Percentiles rank a stretch among this genome's conserved stretches.
These are phyloP conservation scores for Heliosperma pusillum DNA, from an alignment of 148 eudicot species.

Conservation along the genomic window DNA sequence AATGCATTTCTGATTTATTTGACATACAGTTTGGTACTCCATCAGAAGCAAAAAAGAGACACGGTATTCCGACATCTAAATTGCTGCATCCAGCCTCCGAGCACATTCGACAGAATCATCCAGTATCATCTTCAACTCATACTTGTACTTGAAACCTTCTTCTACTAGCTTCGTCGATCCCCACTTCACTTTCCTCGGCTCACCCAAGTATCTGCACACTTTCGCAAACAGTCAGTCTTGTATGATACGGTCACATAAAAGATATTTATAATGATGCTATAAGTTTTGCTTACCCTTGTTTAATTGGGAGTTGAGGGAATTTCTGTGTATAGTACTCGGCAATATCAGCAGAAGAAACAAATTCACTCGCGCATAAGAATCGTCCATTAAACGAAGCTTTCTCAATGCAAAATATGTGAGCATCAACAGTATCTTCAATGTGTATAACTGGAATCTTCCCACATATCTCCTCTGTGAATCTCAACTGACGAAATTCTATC, in stretches of 20 bases:
- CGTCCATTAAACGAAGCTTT: constrained; percentile 30
- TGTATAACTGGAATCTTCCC: constrained; percentile 49
- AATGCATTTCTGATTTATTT: neutral
- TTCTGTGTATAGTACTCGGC: constrained; percentile 18
- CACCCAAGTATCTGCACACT: too few species aligned
- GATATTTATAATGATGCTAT: too few species aligned
- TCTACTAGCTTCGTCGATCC: constrained; percentile 39
- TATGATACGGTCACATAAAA: too few species aligned
- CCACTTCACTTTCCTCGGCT: constrained; percentile 30
- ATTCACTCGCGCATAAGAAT: constrained; percentile 41
- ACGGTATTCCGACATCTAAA: neutral
- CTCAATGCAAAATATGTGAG: constrained; percentile 52
- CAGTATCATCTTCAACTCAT: constrained; percentile 27
- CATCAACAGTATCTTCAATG: constrained; percentile 41
- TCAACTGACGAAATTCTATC: neutral
- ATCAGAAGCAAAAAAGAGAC: neutral
- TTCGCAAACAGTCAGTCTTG: too few species aligned
- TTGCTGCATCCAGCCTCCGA: constrained; percentile 7
- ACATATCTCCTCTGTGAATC: constrained; percentile 25
- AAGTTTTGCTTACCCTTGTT: constrained; percentile 33
- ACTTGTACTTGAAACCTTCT: constrained; percentile 38
- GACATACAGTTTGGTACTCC: neutral
- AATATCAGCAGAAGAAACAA: constrained; percentile 39
- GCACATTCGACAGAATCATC: constrained; percentile 31
- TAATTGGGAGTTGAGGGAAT: constrained; percentile 30